Percentiles rank a stretch among this genome's conserved stretches.
phyloP scores from a whole-genome alignment of 441 rosid genomes.

The Syzygium malaccense region DNA sequence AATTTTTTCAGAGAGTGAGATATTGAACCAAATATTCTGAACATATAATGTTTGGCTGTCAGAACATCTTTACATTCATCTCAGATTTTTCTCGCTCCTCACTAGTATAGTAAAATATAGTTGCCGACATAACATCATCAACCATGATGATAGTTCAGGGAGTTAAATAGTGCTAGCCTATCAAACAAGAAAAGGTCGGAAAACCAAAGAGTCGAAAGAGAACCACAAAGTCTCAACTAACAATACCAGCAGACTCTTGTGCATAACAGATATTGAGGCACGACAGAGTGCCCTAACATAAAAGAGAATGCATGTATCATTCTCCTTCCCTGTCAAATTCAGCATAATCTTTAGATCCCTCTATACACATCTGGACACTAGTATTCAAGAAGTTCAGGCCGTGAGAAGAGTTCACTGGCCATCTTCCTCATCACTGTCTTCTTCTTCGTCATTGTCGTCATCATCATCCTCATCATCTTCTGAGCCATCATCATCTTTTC shows the following conservation, averaged over 20 bases:
- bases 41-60: neutral
- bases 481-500: conserved; percentile 54
- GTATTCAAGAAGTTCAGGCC: neutral
- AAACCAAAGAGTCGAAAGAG: neutral
- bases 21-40: neutral
- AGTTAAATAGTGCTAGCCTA: neutral
- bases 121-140: neutral
- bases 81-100: neutral
- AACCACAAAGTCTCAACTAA: neutral
- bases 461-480: conserved; percentile 63
- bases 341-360: neutral
- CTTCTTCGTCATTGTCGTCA: conserved; percentile 38
- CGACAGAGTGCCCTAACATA: neutral
- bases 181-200: neutral
- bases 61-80: neutral
- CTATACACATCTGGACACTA: conserved; percentile 7
- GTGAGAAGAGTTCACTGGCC: conserved; percentile 22
- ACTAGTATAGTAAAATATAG: neutral
- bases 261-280: neutral
- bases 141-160: neutral
- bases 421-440: conserved; percentile 24
- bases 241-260: neutral
- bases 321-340: neutral
- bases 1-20: neutral
- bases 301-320: neutral